Evolutionary conservation across 768 basidiomycete genomes (phyloP), one percentile per base, ranked within the genome.

Genomic region (Hypholoma sublateritium): DNA sequence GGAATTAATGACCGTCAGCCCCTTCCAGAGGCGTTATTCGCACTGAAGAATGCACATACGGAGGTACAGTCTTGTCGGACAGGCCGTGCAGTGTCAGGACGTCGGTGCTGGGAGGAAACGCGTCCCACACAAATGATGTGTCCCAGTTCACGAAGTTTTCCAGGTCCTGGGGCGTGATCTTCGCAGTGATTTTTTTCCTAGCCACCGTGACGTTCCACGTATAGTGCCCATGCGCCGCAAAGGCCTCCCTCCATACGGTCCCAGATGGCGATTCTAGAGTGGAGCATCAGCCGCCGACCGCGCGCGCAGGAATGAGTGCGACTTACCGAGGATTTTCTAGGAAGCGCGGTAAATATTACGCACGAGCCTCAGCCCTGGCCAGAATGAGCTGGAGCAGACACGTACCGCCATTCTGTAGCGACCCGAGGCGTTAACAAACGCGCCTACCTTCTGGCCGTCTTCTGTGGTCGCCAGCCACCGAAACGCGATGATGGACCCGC

Each of bases 71-170:
- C 41, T 72, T 65, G 62, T 94, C 92, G 28, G 72, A 72, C 41
- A 92, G 71, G n/a, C 91, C 92, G 56, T 93, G 92, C 46, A 92
- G 65, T 2, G 86, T 89, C 44, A 94, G 72, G n/a, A 88, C 90
- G 67, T 92, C 81, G 7, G 79, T 77, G 1, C 70, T 58, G 13
- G 69, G 59, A 21, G 92, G 91, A 64, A 93, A 93, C 4, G 75
- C 67, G 48, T 81, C 79, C 84, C 86, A 87, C 24, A 91, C 84
- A 28, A 86, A 72, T 1, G 82, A 81, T 11, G 85, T 81, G 64
- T 93, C 83, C 82, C 86, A 89, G 19, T 65, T 73, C 17, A 80
- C 76, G 68, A 91, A 92, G 7, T 70, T 69, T 34, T 85, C 77
- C 21, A 93, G 60, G 61, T 90, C 86, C 35, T 80, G 77, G 2